Base-by-base conservation (phyloP, 352 stramenopile species). In the Phytopythium boreale region DNA sequence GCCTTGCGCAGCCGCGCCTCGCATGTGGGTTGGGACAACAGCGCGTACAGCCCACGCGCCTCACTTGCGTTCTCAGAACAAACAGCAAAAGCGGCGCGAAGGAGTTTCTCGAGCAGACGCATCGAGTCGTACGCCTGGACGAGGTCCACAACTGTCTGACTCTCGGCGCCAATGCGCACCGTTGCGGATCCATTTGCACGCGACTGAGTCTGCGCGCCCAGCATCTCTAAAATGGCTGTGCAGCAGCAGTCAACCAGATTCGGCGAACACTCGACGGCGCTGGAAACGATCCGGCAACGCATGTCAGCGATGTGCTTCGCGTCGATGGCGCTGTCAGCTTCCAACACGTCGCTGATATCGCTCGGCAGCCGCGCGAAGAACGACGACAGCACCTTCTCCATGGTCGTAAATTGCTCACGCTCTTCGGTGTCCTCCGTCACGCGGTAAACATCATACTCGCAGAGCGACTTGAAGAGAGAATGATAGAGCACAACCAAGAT, bases 381-480 rank as follows among this genome's bases (percentile, higher is more conserved):
- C 6, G 72, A 76, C n/a, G 71, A 64, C 27, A 94, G 69, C 47
- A 93, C 80, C 9, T 68, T 83, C 66, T 96, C 81, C 80, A 96
- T 91, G 39, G 82, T 87, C 44, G 79, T 59, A 63, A 93, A 93
- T 61, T 96, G 86, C 47, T 88, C 75, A 9, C 87, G 86, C 19
- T 90, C 80, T 44, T 90, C 77, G 0, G 85, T 94, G 70, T 96
- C 88, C 74, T 96, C 88, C 0, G 88, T 93, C 50, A 95, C 80
- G 31, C 88, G 86, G 66, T 96, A 96, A 36, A 96, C 74, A 47
- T 96, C 88, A 10, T 71, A 72, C 19, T 81, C 77, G 61, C 78
- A 87, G 47, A 96, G 66, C 37, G 71, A 83, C 46, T 71, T 65
- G 50, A 93, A 96, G 3, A 96, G 74, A 20, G 80, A 64, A 31